Conservation (phyloP, 2,329 filamentous ascomycete species). For the Sporothrix dimorphospora region DNA sequence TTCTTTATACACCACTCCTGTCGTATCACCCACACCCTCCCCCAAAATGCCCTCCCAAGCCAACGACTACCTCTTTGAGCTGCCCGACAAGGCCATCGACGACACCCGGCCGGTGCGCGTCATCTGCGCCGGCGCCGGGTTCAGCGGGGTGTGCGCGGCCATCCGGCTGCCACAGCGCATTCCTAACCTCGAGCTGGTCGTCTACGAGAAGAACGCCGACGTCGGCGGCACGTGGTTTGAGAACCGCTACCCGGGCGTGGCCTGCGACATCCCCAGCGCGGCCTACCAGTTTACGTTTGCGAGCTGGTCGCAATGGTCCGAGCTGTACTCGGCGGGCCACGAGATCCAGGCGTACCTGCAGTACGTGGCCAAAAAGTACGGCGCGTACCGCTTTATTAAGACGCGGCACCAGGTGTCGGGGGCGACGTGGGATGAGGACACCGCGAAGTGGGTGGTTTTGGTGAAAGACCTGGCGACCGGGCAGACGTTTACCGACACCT, state of each 20-base stretch:
- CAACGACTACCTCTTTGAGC: constrained; percentile 1
- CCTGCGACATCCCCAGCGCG: constrained; percentile 60
- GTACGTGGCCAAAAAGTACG: constrained; percentile 39
- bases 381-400: constrained; percentile 47
- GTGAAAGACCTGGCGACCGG: constrained; percentile 35
- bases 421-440: constrained; percentile 48
- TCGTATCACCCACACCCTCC: background rate
- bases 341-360: constrained; percentile 41
- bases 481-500: constrained; percentile 28
- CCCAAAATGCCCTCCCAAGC: background rate
- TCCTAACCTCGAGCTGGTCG: constrained; percentile 53
- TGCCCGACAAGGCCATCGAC: constrained; percentile 22
- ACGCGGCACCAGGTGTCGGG: constrained; percentile 37
- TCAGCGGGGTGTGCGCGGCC: constrained; percentile 21
- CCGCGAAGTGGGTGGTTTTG: constrained; percentile 42
- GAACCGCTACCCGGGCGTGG: constrained; percentile 60
- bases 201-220: constrained; percentile 60
- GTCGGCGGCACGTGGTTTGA: constrained; percentile 63
- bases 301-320: constrained; percentile 43
- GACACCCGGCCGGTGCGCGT: constrained; percentile 32
- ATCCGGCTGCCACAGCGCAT: constrained; percentile 27
- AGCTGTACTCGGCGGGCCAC: constrained; percentile 37
- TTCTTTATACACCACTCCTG: background rate
- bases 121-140: constrained; percentile 39
- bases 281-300: constrained; percentile 66